A percentile compares a stretch with the other conserved stretches of the same genome.
These are phyloP conservation scores for barrel medic (Medicago truncatula) DNA, from an alignment of 306 rosid species.

Conservation along the genomic window DNA sequence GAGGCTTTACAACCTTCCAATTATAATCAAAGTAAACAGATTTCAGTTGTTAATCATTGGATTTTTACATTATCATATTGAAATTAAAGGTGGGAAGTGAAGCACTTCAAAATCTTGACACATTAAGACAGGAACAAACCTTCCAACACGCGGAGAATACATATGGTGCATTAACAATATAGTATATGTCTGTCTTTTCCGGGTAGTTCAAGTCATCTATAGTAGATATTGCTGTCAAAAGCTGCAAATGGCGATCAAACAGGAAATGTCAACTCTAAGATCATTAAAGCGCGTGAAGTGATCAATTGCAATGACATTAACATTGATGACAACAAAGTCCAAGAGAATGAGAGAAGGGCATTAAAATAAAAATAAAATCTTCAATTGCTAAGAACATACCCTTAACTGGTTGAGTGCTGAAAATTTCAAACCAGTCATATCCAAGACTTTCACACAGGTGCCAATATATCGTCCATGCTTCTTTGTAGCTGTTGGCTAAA, in stretches of 20 bases:
- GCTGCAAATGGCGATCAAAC: slow-evolving; percentile 58
- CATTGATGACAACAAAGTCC: background rate
- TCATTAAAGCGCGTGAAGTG: background rate
- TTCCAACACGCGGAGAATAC: slow-evolving; percentile 99
- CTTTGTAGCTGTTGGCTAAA: slow-evolving; percentile 76
- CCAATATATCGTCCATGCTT: slow-evolving; percentile 78
- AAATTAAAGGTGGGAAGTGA: slow-evolving; percentile 22
- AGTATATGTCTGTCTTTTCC: slow-evolving; percentile 92
- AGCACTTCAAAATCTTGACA: background rate
- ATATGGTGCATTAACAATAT: slow-evolving; percentile 83
- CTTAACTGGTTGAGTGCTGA: slow-evolving; percentile 87
- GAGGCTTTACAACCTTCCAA: slow-evolving; percentile 90
- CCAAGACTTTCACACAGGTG: slow-evolving; percentile 86
- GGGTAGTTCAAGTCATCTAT: slow-evolving; percentile 98
- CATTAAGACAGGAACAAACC: slow-evolving; percentile 57
- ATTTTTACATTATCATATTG: background rate
- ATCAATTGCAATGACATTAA: slow-evolving; percentile 10
- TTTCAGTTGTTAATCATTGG: slow-evolving; percentile 27
- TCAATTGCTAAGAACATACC: slow-evolving; percentile 50
- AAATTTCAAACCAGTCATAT: slow-evolving; percentile 92
- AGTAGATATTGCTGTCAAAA: slow-evolving; percentile 85
- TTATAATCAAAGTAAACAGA: slow-evolving; percentile 11
- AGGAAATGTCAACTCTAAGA: slow-evolving; percentile 41
- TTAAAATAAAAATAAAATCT: background rate
- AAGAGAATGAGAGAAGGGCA: background rate